Conservation (phyloP, 2,329 filamentous ascomycete genomes). For the Sporothrix phasma region DNA sequence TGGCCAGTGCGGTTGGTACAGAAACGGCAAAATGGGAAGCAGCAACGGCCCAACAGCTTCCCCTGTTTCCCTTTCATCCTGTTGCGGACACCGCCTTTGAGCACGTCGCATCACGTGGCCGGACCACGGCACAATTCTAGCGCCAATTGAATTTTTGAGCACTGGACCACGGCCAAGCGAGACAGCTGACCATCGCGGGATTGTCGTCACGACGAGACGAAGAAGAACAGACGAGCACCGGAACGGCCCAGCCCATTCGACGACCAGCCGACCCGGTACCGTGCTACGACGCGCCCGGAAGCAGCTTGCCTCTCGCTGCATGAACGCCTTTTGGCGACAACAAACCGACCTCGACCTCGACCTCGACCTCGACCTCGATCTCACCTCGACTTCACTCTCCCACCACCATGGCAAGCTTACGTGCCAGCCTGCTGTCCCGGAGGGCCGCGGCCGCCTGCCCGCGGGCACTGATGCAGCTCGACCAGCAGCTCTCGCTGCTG, state of each 20-base stretch:
- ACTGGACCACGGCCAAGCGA: background rate
- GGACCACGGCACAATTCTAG: conserved; percentile 2
- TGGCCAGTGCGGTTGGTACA: conserved; percentile 1
- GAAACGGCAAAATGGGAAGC: background rate
- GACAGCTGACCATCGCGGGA: background rate
- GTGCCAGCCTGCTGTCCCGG: conserved; percentile 10
- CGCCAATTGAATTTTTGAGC: conserved; percentile 15
- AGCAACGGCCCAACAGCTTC: background rate
- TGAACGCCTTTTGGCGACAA: conserved; percentile 2
- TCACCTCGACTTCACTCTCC: background rate
- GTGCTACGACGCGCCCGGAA: background rate
- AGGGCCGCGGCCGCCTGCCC: background rate
- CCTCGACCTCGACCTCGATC: background rate
- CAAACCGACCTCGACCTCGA: background rate
- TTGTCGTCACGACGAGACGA: background rate
- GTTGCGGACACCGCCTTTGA: background rate
- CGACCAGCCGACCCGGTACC: background rate
- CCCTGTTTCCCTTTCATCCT: background rate
- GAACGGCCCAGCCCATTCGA: background rate
- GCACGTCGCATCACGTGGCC: background rate
- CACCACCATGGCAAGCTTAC: conserved; percentile 17
- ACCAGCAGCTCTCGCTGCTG: conserved; percentile 14
- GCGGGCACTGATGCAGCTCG: conserved; percentile 13
- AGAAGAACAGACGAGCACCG: background rate
- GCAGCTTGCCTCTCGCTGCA: background rate